These are phyloP conservation scores for Misopates orontium DNA, from an alignment of 257 asterid species.

Conservation along the genomic window DNA sequence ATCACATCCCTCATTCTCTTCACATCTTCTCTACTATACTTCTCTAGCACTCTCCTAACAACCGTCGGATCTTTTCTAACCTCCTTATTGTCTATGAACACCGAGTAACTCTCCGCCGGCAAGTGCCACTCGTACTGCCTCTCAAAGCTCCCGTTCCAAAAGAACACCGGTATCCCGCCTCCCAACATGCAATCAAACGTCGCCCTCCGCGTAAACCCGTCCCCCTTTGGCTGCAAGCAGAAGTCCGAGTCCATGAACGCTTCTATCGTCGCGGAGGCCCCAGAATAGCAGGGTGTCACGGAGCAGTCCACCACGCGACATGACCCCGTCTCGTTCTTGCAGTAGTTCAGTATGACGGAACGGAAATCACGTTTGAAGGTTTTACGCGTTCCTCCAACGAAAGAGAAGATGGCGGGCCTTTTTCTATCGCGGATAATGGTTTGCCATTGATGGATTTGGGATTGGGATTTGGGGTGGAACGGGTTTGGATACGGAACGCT, in stretches of 20 bases:
- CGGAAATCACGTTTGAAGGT: conserved; percentile 39
- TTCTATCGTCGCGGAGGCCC: conserved; percentile 37
- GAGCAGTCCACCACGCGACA: conserved; percentile 38
- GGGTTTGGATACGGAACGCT: conserved; percentile 45
- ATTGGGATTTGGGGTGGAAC: conserved; percentile 36
- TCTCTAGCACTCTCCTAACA: conserved; percentile 26
- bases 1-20: conserved; percentile 38
- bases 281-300: conserved; percentile 28
- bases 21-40: conserved; percentile 34
- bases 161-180: conserved; percentile 48
- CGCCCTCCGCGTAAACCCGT: conserved; percentile 42
- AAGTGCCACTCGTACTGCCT: conserved; percentile 43
- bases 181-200: conserved; percentile 51
- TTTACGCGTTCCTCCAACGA: conserved; percentile 37
- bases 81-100: conserved; percentile 31
- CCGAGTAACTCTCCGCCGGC: conserved; percentile 35
- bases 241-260: conserved; percentile 41
- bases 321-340: conserved; percentile 23
- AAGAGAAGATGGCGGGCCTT: conserved; percentile 30
- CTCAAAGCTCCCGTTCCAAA: conserved; percentile 41
- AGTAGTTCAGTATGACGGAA: conserved; percentile 28
- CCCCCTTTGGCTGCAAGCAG: conserved; percentile 50
- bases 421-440: conserved; percentile 18
- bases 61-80: conserved; percentile 33
- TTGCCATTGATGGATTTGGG: conserved; percentile 36